These are phyloP conservation scores for Combretum micranthum DNA, from an alignment of 345 rosid genomes.

Conservation along the genomic window DNA sequence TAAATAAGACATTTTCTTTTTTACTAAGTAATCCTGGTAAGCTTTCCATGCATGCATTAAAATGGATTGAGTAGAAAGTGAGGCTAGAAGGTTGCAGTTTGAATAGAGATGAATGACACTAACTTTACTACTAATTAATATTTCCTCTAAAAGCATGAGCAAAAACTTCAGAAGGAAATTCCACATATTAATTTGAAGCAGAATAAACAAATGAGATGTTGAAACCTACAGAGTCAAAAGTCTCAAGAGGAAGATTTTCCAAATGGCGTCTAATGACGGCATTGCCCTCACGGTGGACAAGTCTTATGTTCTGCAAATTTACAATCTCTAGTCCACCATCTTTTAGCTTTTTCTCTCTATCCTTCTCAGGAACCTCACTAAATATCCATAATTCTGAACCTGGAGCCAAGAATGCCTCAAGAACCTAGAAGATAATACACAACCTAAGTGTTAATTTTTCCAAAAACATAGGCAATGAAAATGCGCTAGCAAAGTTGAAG, in stretches of 20 bases:
- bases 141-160: background rate
- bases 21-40: too few species aligned
- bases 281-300: conserved; percentile 79
- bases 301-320: conserved; percentile 52
- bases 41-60: too few species aligned
- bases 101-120: too few species aligned
- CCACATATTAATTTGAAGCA: background rate
- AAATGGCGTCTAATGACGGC: conserved; percentile 81
- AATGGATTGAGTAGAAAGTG: too few species aligned
- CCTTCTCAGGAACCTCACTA: conserved; percentile 78
- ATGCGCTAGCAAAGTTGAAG: too few species aligned
- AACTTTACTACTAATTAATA: background rate
- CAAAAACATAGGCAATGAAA: too few species aligned
- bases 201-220: conserved; percentile 3
- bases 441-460: too few species aligned
- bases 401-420: conserved; percentile 81
- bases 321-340: conserved; percentile 72
- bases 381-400: conserved; percentile 96
- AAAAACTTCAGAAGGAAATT: background rate
- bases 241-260: conserved; percentile 78
- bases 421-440: conserved; percentile 39
- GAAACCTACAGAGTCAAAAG: conserved; percentile 91
- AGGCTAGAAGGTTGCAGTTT: too few species aligned
- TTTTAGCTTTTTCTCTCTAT: conserved; percentile 69
- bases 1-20: too few species aligned